Conservation (phyloP, 371 early-diverging fungal genomes). For the Apophysomyces sp. region DNA sequence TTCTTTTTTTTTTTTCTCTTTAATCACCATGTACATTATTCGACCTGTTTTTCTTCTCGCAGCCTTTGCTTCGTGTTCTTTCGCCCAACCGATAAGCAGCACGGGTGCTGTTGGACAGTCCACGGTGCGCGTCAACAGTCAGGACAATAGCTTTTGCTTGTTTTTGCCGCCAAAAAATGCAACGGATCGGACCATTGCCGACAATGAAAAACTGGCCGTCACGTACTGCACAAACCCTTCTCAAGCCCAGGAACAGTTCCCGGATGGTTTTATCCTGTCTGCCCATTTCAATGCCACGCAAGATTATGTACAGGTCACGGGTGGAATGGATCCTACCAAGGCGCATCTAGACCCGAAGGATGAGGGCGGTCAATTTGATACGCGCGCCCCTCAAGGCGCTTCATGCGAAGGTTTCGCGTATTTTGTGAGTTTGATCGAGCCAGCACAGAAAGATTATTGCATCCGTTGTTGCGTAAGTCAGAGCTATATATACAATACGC, state of each 20-base stretch:
- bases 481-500: not conserved
- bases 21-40: not conserved
- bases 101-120: not conserved
- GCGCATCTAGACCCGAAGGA: slow-evolving; percentile 34
- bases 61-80: not conserved
- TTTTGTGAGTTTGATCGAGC: slow-evolving; percentile 46
- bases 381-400: slow-evolving; percentile 9
- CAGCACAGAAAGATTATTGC: slow-evolving; percentile 35
- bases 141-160: slow-evolving; percentile 24
- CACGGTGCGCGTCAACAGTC: not conserved
- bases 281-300: slow-evolving; percentile 21
- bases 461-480: slow-evolving; percentile 38
- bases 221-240: slow-evolving; percentile 26
- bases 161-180: slow-evolving; percentile 42
- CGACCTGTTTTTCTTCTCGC: not conserved
- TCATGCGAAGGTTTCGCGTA: slow-evolving; percentile 36
- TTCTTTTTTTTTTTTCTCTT: too few relatives aligned
- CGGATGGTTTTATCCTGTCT: slow-evolving; percentile 26
- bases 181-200: slow-evolving; percentile 17
- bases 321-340: slow-evolving; percentile 31
- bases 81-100: not conserved
- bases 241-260: slow-evolving; percentile 32
- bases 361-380: slow-evolving; percentile 49
- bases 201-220: slow-evolving; percentile 26
- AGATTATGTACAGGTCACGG: slow-evolving; percentile 44